Evolutionary conservation across 2,329 filamentous ascomycete genomes (phyloP).

Genomic region (Penicillium polonicum): DNA sequence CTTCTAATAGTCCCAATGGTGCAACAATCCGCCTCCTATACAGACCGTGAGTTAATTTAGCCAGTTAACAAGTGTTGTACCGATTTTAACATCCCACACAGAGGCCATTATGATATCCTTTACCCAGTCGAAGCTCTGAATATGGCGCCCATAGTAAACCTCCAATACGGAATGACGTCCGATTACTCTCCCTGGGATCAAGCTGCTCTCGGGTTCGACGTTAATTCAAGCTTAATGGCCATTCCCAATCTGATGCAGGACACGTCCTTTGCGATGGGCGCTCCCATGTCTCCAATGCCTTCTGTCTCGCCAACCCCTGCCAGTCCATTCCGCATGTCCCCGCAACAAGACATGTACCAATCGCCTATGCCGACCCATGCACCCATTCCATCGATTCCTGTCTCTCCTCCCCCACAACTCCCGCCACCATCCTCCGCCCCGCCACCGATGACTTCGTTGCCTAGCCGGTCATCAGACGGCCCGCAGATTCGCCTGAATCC

Average conservation of each 20-base stretch:
- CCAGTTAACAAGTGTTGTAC: neutral
- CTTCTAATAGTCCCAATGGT: slow-evolving; percentile 43
- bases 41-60: slow-evolving; percentile 55
- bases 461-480: slow-evolving; percentile 36
- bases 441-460: slow-evolving; percentile 35
- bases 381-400: slow-evolving; percentile 22
- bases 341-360: slow-evolving; percentile 38
- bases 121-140: slow-evolving; percentile 62
- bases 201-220: slow-evolving; percentile 39
- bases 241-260: slow-evolving; percentile 43
- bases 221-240: slow-evolving; percentile 42
- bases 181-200: slow-evolving; percentile 40
- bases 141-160: slow-evolving; percentile 42
- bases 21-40: slow-evolving; percentile 69
- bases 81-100: slow-evolving; percentile 34
- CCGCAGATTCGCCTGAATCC: slow-evolving; percentile 45
- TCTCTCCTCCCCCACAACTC: slow-evolving; percentile 30
- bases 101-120: slow-evolving; percentile 89
- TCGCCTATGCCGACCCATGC: slow-evolving; percentile 30
- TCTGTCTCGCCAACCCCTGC: slow-evolving; percentile 32
- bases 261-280: slow-evolving; percentile 30
- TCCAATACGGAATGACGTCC: slow-evolving; percentile 42
- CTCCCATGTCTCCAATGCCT: slow-evolving; percentile 26
- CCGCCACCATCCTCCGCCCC: slow-evolving; percentile 27
- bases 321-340: slow-evolving; percentile 32